Evolutionary conservation across 202 grass and related monocot genomes (phyloP).

Genomic region (Digitaria exilis): DNA sequence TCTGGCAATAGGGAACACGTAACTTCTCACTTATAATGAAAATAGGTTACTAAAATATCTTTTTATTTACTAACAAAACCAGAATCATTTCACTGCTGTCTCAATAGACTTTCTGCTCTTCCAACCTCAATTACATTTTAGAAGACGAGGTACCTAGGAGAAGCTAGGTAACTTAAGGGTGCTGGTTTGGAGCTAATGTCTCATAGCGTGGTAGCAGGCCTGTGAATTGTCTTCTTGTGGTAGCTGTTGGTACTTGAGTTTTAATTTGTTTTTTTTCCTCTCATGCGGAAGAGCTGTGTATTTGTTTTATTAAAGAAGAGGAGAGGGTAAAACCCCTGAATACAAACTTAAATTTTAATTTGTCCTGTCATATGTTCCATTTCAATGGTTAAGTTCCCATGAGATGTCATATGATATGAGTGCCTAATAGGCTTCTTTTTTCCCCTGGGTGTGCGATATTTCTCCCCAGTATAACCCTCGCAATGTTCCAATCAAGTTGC

Average conservation of each 20-base stretch:
- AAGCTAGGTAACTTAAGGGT: background rate
- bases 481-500: background rate
- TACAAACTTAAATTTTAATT: too few relatives aligned
- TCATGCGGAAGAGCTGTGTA: too few relatives aligned
- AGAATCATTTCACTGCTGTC: background rate
- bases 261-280: too few relatives aligned
- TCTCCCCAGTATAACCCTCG: background rate
- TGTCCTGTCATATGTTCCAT: too few relatives aligned
- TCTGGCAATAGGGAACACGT: background rate
- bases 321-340: too few relatives aligned
- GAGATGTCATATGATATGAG: too few relatives aligned
- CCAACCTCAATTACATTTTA: background rate
- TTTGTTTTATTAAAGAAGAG: too few relatives aligned
- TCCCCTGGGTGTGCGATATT: constrained; percentile 4
- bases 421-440: constrained; percentile 8
- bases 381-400: too few relatives aligned
- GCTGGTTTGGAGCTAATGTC: constrained; percentile 19
- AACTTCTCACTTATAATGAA: background rate
- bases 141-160: background rate
- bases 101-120: background rate
- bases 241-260: constrained; percentile 17
- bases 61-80: background rate
- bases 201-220: background rate
- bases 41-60: background rate
- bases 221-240: constrained; percentile 6